phyloP scores from a whole-genome alignment of 2,329 filamentous ascomycete genomes.

The Fusarium sp. region DNA sequence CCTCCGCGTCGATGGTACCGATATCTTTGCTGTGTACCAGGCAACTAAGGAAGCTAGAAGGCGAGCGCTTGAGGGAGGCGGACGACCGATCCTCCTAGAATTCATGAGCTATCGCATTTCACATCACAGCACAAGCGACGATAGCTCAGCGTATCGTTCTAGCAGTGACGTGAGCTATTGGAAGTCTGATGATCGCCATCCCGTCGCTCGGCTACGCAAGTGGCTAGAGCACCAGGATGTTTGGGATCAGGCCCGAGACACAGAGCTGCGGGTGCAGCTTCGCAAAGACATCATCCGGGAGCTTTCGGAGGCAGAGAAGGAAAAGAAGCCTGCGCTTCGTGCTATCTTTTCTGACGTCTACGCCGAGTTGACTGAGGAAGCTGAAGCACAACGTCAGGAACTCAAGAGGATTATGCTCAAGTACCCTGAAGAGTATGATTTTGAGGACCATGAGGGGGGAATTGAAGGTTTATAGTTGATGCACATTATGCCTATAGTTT shows the following conservation, averaged over 20 bases:
- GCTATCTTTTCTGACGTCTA: constrained; percentile 19
- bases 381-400: not conserved
- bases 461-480: not conserved
- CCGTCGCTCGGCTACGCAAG: constrained; percentile 2
- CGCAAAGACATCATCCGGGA: constrained; percentile 11
- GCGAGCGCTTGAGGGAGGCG: constrained; percentile 36
- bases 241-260: constrained; percentile 2
- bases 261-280: not conserved
- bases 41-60: constrained; percentile 77
- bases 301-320: constrained; percentile 3
- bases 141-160: constrained; percentile 20
- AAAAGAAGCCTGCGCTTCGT: constrained; percentile 13
- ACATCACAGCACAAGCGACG: constrained; percentile 28
- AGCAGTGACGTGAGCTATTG: constrained; percentile 1
- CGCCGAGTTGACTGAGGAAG: constrained; percentile 16
- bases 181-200: constrained; percentile 1
- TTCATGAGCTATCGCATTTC: constrained; percentile 28
- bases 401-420: constrained; percentile 9
- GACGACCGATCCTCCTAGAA: constrained; percentile 19
- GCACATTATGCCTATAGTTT: not conserved
- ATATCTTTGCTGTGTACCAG: constrained; percentile 84
- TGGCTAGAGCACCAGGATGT: constrained; percentile 14
- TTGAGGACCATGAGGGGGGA: constrained; percentile 2
- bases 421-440: constrained; percentile 19
- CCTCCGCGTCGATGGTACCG: constrained; percentile 85